These are phyloP conservation scores for Populus pruinosa DNA, from an alignment of 345 rosid genomes.

Conservation along the genomic window DNA sequence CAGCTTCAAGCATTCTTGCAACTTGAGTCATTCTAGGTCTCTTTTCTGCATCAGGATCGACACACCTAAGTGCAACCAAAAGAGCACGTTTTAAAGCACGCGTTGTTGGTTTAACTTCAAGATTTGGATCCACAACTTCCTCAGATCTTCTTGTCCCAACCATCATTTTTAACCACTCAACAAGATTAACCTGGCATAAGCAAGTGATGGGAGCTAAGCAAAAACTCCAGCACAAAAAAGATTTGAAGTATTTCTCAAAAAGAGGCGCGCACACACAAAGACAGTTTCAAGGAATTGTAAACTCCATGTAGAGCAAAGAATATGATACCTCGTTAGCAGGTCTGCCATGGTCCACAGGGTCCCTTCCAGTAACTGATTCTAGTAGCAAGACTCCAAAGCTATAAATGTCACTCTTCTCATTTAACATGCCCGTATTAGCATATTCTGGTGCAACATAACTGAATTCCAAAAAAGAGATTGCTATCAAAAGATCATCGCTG, in stretches of 20 bases:
- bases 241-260: neutral
- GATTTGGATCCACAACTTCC: constrained; percentile 81
- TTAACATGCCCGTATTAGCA: constrained; percentile 86
- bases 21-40: constrained; percentile 95
- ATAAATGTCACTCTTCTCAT: constrained; percentile 92
- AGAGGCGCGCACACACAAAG: neutral
- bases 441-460: constrained; percentile 98
- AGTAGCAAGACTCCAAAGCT: constrained; percentile 94
- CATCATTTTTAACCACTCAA: constrained; percentile 96
- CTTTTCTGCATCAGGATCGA: constrained; percentile 83
- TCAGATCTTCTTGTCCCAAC: constrained; percentile 90
- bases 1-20: constrained; percentile 82
- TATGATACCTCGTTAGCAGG: constrained; percentile 74
- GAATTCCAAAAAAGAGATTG: constrained; percentile 22
- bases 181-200: constrained; percentile 72
- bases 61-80: constrained; percentile 79
- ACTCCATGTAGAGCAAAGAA: neutral
- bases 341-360: constrained; percentile 89
- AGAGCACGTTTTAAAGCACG: constrained; percentile 75
- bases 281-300: neutral
- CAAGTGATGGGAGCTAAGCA: neutral
- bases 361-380: constrained; percentile 90
- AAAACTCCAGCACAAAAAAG: neutral
- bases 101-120: constrained; percentile 69
- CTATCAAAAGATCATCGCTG: constrained; percentile 9